Evolutionary conservation across 2,329 filamentous ascomycete genomes (phyloP).

Genomic region (Trichoderma simmonsii): DNA sequence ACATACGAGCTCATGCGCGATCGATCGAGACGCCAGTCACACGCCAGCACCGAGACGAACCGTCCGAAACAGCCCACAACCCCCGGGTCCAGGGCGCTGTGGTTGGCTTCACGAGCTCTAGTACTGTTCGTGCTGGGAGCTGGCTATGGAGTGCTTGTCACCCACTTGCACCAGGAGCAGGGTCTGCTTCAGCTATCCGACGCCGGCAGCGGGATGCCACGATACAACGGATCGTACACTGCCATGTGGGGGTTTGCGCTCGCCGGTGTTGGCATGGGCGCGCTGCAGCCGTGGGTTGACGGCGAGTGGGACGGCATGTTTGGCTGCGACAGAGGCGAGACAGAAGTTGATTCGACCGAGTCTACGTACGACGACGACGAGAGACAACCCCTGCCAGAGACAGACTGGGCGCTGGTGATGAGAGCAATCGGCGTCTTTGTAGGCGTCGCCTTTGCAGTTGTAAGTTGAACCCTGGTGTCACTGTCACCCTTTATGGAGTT

Average conservation of each 20-base stretch:
- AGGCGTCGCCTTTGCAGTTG: slow-evolving; percentile 68
- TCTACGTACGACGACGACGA: slow-evolving; percentile 21
- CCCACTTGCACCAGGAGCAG: slow-evolving; percentile 70
- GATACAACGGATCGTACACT: slow-evolving; percentile 64
- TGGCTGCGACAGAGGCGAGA: slow-evolving; percentile 34
- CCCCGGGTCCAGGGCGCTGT: slow-evolving; percentile 33
- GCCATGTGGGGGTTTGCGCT: slow-evolving; percentile 72
- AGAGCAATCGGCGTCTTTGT: slow-evolving; percentile 59
- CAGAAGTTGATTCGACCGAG: slow-evolving; percentile 26
- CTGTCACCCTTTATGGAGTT: background rate
- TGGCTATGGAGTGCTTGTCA: slow-evolving; percentile 77
- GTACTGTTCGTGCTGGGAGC: slow-evolving; percentile 77
- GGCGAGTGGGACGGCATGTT: slow-evolving; percentile 62
- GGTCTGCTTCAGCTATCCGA: slow-evolving; percentile 59
- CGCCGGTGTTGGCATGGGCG: slow-evolving; percentile 73
- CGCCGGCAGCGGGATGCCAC: slow-evolving; percentile 35
- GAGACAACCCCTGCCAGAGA: slow-evolving; percentile 42
- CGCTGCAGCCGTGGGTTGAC: slow-evolving; percentile 81
- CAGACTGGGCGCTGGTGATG: slow-evolving; percentile 69
- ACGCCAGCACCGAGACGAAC: slow-evolving; percentile 28
- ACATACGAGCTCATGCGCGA: slow-evolving; percentile 45
- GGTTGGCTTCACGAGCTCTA: slow-evolving; percentile 54
- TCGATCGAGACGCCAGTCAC: slow-evolving; percentile 38
- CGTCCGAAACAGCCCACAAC: slow-evolving; percentile 28
- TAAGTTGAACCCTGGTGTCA: slow-evolving; percentile 46